Evolutionary conservation across 2,329 filamentous ascomycete genomes (phyloP), one percentile per base, ranked within the genome.

Genomic region (Aureobasidium sp.): DNA sequence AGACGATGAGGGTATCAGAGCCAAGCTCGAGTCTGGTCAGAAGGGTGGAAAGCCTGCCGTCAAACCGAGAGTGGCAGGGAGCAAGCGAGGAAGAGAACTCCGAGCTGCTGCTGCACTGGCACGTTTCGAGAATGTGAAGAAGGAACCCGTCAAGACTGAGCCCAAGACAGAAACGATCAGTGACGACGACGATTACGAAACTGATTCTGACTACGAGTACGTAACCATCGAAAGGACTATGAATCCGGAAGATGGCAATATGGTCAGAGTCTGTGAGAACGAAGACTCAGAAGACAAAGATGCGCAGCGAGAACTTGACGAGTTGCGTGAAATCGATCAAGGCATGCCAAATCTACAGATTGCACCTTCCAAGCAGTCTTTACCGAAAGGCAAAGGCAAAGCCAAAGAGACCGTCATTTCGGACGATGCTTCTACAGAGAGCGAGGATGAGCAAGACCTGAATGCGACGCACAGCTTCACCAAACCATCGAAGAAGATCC

Each of bases 81-180:
- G 89, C 70, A 86, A 85, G 53, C 78, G 90, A 62, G 90, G 90
- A 0, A 79, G 90, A 63, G 90, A 93, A 54, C 76, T 94, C 11
- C 78, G 90, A 61, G 90, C 89, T 2, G 88, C 88, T 6, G 90
- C 90, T 2, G 90, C 90, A 1, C 72, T 93, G 66, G 88, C 88
- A 14, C 79, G 90, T 13, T 90, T 93, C 62, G 87, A 84, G 13
- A 73, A 73, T 3, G 68, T 69, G 9, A 77, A 78, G 73, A 73
- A 76, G 61, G 75, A 68, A 44, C 9, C 53, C 49, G 68, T 70
- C 42, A 59, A 59, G 41, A 14, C 9, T 2, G 74, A 72, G 41
- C 67, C 68, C 45, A 74, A 73, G 27, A 72, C 68, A 25, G 73
- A 74, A 65, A 66, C 68, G 5, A 72, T 72, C 30, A 74, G 74